Evolutionary conservation across 208 protist species (phyloP), one percentile per base, ranked within the genome.

Genomic region (Strigomonas culicis): DNA sequence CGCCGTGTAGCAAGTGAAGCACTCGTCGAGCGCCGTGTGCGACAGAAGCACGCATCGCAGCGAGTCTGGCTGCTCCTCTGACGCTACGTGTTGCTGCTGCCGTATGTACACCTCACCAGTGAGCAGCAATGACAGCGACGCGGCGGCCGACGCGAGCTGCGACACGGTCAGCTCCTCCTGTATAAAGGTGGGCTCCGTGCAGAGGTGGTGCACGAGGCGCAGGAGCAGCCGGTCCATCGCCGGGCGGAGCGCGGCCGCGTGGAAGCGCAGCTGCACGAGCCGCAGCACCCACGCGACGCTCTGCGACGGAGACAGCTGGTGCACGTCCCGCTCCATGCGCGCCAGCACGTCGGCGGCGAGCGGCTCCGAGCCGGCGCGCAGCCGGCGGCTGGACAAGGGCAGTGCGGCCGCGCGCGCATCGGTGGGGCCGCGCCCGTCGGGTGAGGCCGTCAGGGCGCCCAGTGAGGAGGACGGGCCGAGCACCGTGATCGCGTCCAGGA

Each of bases 401-500:
- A 41, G 13, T 39, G 8, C 64, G 43, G 8, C 13, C 51, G 30
- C 19, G 56, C 27, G 10, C 31, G 19, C 51, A n/a, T 41, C 8
- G 1, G 15, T 28, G 32, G 31, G 19, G 28, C 31, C n/a, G 2
- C 30, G 36, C 22, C 41, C 8, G 8, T 13, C 8, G 8, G 36
- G 36, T 6, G 36, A 6, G 36, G 36, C 36, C 13, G 36, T 6
- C 36, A 13, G 36, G 47, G 13, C 7, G 17, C 31, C 36, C 43
- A 59, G 15, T 31, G 24, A n/a, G 51, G 31, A 13, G 27, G 51
- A 52, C 25, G 55, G 10, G 4, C 46, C 22, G 6, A 68, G 74
- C 62, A 85, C 69, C 32, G 76, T 84, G 8, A 89, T 51, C 8
- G 67, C 72, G 60, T 90, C 83, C 25, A 90, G 22, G 2, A 90